Percentiles rank a stretch among this genome's conserved stretches.
These are phyloP conservation scores for Arthrinium puccinioides DNA, from an alignment of 2,329 filamentous ascomycete species.

Conservation along the genomic window DNA sequence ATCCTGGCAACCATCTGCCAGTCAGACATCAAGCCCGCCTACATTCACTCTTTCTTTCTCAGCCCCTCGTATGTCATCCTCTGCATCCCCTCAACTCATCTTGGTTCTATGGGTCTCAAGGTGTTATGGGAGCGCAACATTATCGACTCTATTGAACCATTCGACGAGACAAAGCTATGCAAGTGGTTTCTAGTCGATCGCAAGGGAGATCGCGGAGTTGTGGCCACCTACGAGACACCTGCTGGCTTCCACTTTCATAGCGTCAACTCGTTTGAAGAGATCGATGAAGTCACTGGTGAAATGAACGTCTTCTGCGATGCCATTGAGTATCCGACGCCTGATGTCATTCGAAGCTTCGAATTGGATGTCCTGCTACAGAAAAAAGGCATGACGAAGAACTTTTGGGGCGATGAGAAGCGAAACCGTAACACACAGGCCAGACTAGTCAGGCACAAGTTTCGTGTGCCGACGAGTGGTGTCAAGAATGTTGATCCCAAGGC, in stretches of 20 bases:
- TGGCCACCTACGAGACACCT: slow-evolving; percentile 60
- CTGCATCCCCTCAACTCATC: slow-evolving; percentile 63
- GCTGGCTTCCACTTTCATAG: slow-evolving; percentile 76
- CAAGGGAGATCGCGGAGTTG: slow-evolving; percentile 49
- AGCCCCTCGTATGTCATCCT: slow-evolving; percentile 64
- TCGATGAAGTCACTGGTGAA: slow-evolving; percentile 24
- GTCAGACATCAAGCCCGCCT: slow-evolving; percentile 48
- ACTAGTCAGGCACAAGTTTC: slow-evolving; percentile 37
- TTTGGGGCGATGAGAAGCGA: slow-evolving; percentile 32
- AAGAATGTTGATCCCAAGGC: background rate
- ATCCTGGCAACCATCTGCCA: slow-evolving; percentile 61
- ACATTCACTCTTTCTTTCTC: slow-evolving; percentile 78
- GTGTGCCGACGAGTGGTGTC: slow-evolving; percentile 17
- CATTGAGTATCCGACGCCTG: slow-evolving; percentile 53
- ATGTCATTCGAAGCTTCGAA: slow-evolving; percentile 61
- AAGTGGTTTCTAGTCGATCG: slow-evolving; percentile 74
- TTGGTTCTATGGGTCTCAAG: slow-evolving; percentile 47
- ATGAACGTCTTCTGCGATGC: slow-evolving; percentile 58
- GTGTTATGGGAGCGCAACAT: slow-evolving; percentile 62
- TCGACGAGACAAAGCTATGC: slow-evolving; percentile 47
- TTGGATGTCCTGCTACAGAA: slow-evolving; percentile 58
- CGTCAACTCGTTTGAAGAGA: slow-evolving; percentile 68
- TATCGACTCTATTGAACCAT: slow-evolving; percentile 58
- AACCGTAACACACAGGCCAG: slow-evolving; percentile 27
- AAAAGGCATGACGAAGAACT: slow-evolving; percentile 34